phyloP scores from a whole-genome alignment of 2,329 filamentous ascomycete genomes.

The Aspergillus quadrilineatus region DNA sequence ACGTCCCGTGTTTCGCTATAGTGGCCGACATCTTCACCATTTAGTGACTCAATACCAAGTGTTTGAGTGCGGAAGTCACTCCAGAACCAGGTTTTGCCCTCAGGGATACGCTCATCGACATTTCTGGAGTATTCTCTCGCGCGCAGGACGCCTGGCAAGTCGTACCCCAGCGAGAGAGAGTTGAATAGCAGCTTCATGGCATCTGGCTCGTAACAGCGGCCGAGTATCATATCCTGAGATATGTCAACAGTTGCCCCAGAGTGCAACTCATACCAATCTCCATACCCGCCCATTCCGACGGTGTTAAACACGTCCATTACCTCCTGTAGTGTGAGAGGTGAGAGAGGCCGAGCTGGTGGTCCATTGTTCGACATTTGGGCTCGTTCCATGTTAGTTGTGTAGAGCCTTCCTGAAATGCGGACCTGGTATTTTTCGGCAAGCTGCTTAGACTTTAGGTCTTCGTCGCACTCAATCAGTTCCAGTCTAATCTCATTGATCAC shows the following conservation, averaged over 20 bases:
- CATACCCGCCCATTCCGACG: slow-evolving; percentile 47
- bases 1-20: slow-evolving; percentile 48
- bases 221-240: slow-evolving; percentile 53
- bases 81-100: slow-evolving; percentile 55
- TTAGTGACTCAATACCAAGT: slow-evolving; percentile 56
- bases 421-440: slow-evolving; percentile 49
- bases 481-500: slow-evolving; percentile 55
- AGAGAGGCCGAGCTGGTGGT: slow-evolving; percentile 27
- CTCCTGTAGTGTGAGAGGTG: slow-evolving; percentile 32
- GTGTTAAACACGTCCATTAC: slow-evolving; percentile 38
- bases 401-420: slow-evolving; percentile 52
- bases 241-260: slow-evolving; percentile 45
- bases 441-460: slow-evolving; percentile 46
- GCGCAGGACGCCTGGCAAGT: slow-evolving; percentile 48
- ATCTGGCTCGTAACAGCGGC: slow-evolving; percentile 54
- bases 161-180: slow-evolving; percentile 41
- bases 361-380: slow-evolving; percentile 22
- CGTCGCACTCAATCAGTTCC: slow-evolving; percentile 49
- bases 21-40: slow-evolving; percentile 52
- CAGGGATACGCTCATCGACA: slow-evolving; percentile 51
- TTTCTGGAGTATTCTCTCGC: slow-evolving; percentile 49
- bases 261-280: slow-evolving; percentile 54
- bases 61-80: slow-evolving; percentile 57
- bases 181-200: slow-evolving; percentile 50
- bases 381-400: slow-evolving; percentile 36